phyloP scores from a whole-genome alignment of 805 yeast species.

The Grigorovia transvaalensis region DNA sequence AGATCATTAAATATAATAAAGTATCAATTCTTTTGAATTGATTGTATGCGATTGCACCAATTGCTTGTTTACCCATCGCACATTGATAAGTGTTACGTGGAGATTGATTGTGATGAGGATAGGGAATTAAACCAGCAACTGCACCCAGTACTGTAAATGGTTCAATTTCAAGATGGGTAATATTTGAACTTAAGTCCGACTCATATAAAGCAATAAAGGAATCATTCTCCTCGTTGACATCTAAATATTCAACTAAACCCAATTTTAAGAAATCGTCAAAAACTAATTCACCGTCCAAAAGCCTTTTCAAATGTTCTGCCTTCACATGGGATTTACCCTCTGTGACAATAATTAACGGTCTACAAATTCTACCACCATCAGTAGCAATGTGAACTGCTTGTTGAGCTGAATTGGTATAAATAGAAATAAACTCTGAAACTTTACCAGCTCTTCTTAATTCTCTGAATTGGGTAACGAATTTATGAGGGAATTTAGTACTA shows the following conservation, averaged over 20 bases:
- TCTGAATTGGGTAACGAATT: conserved; percentile 73
- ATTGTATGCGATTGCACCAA: conserved; percentile 96
- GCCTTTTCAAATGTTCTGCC: conserved; percentile 53
- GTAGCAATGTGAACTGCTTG: conserved; percentile 94
- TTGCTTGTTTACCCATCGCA: conserved; percentile 99
- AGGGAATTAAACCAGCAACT: conserved; percentile 96
- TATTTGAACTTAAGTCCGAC: conserved; percentile 40
- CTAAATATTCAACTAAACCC: conserved; percentile 90
- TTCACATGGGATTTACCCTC: conserved; percentile 60
- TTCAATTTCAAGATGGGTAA: conserved; percentile 91
- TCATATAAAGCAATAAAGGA: conserved; percentile 87
- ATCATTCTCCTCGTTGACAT: conserved; percentile 96
- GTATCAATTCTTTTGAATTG: conserved; percentile 95
- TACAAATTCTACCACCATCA: conserved; percentile 97
- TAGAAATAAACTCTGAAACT: conserved; percentile 82
- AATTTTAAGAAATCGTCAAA: conserved; percentile 81
- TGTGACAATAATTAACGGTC: conserved; percentile 85
- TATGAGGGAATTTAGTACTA: conserved; percentile 75
- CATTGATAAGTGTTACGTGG: conserved; percentile 99
- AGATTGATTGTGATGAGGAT: conserved; percentile 98
- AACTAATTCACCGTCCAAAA: conserved; percentile 61
- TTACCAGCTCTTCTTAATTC: conserved; percentile 72
- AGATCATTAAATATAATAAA: conserved; percentile 86
- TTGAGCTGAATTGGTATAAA: conserved; percentile 83
- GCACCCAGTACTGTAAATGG: conserved; percentile 97